phyloP scores from a whole-genome alignment of 176 grass and related monocot genomes.

The Bothriochloa decipiens region DNA sequence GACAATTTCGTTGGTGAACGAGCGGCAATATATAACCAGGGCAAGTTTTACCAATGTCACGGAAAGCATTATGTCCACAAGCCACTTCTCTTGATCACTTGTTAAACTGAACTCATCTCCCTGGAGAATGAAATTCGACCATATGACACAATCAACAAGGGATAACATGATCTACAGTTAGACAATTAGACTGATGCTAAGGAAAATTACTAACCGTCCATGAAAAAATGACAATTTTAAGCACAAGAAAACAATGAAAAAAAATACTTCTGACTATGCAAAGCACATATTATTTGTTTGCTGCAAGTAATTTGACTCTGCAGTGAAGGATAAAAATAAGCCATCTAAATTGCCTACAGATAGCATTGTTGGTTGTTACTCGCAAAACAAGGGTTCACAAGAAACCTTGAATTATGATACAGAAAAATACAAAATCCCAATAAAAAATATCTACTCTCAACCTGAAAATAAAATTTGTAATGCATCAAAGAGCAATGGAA shows the following conservation, averaged over 20 bases:
- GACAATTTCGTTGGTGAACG: slow-evolving; percentile 90
- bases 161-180: background rate
- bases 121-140: slow-evolving; percentile 42
- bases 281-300: background rate
- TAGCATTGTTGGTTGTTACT: background rate
- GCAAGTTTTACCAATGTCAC: slow-evolving; percentile 87
- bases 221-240: background rate
- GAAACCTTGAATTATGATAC: background rate
- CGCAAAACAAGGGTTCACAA: background rate
- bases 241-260: background rate
- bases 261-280: background rate
- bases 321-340: slow-evolving; percentile 3
- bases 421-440: background rate
- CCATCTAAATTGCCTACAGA: background rate
- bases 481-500: background rate
- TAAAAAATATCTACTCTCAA: background rate
- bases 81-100: slow-evolving; percentile 84
- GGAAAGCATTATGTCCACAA: slow-evolving; percentile 77
- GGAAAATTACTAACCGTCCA: background rate
- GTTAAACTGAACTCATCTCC: slow-evolving; percentile 83
- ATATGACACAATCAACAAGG: slow-evolving; percentile 9
- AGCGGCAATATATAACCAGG: slow-evolving; percentile 76
- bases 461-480: background rate
- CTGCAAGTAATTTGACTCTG: background rate
- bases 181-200: background rate